Percentiles rank a stretch among this genome's conserved stretches.
Conservation (phyloP, 129 eudicot genomes). For the Sambucus nigra region DNA sequence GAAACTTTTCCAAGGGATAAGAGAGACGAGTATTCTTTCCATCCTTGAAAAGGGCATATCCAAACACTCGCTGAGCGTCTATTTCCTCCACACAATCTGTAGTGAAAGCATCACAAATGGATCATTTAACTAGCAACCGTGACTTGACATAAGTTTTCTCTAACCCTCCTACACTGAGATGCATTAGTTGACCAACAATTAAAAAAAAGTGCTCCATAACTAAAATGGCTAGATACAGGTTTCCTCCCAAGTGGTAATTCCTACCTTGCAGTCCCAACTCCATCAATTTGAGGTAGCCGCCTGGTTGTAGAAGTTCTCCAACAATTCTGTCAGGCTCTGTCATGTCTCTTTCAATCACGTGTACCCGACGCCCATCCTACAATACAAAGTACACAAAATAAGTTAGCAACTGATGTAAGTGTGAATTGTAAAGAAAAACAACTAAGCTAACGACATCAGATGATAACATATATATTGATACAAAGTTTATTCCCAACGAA, state of each 20-base stretch:
- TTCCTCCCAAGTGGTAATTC: background rate
- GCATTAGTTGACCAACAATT: background rate
- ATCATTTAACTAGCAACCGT: constrained; percentile 8
- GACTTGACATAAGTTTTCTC: background rate
- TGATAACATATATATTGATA: no score
- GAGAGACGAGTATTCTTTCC: constrained; percentile 61
- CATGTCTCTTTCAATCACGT: constrained; percentile 65
- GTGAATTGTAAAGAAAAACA: background rate
- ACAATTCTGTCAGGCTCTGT: constrained; percentile 78
- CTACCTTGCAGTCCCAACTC: constrained; percentile 68
- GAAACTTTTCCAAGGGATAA: constrained; percentile 74
- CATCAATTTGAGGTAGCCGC: constrained; percentile 66
- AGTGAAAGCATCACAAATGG: background rate
- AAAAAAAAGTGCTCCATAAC: background rate
- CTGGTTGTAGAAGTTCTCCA: constrained; percentile 79
- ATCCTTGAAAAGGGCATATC: constrained; percentile 85
- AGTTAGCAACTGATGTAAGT: constrained; percentile 8
- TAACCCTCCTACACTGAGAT: no score
- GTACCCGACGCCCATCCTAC: constrained; percentile 68
- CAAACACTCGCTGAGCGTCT: constrained; percentile 76
- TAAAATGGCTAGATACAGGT: background rate
- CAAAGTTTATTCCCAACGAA: background rate
- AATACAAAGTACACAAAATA: constrained; percentile 13
- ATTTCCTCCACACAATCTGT: constrained; percentile 79
- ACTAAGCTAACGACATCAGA: background rate